Percentiles rank a stretch among this genome's conserved stretches.
Evolutionary conservation across 2,329 filamentous ascomycete species (phyloP).

Genomic region (Exserohilum rostratum): DNA sequence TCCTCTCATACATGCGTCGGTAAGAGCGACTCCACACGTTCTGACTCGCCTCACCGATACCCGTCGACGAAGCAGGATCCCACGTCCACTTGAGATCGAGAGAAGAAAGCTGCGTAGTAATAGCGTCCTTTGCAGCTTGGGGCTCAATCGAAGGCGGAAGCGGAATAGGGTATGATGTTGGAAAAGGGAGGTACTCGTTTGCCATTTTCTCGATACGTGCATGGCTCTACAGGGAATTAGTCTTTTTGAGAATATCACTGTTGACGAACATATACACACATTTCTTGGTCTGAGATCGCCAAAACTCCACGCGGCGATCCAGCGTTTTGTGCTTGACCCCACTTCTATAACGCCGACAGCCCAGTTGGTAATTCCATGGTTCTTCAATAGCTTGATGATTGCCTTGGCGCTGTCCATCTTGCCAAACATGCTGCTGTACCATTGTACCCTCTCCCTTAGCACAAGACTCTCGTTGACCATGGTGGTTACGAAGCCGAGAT

Average conservation of each 20-base stretch:
- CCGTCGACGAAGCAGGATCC: slow-evolving; percentile 59
- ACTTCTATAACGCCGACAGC: slow-evolving; percentile 82
- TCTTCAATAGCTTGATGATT: slow-evolving; percentile 64
- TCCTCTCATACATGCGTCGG: slow-evolving; percentile 62
- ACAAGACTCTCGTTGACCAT: slow-evolving; percentile 73
- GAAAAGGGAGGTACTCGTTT: slow-evolving; percentile 59
- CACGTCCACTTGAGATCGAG: slow-evolving; percentile 72
- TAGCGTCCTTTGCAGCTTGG: slow-evolving; percentile 37
- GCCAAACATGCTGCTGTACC: slow-evolving; percentile 93
- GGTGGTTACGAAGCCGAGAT: slow-evolving; percentile 73
- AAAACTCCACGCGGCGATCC: slow-evolving; percentile 92
- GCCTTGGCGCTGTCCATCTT: slow-evolving; percentile 72
- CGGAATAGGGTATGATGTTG: slow-evolving; percentile 58
- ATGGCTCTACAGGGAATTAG: slow-evolving; percentile 19
- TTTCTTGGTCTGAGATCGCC: slow-evolving; percentile 66
- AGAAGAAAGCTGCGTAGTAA: slow-evolving; percentile 58
- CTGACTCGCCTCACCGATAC: slow-evolving; percentile 67
- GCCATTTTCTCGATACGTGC: slow-evolving; percentile 49
- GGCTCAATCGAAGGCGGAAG: slow-evolving; percentile 37
- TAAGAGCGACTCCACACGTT: slow-evolving; percentile 83
- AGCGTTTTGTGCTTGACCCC: slow-evolving; percentile 75
- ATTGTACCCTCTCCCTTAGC: slow-evolving; percentile 68
- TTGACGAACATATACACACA: slow-evolving; percentile 36
- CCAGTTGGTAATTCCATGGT: slow-evolving; percentile 72
- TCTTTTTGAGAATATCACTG: not conserved